A percentile compares a stretch with the other conserved stretches of the same genome.
Evolutionary conservation across 495 filamentous ascomycete species (phyloP).

Genomic region (Cladorrhinum samala): DNA sequence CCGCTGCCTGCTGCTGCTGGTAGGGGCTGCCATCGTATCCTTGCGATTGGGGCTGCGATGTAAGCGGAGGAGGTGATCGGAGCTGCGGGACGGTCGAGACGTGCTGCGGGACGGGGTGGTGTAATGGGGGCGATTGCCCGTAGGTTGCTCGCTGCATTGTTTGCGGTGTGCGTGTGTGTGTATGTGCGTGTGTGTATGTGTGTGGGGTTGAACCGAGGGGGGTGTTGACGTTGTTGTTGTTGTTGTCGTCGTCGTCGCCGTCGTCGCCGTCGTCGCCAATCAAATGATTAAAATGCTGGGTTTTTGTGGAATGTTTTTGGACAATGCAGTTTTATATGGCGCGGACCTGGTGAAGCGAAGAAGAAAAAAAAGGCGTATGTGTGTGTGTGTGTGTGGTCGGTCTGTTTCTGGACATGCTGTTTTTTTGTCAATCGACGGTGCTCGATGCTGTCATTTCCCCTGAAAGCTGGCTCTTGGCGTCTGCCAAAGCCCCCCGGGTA

Average conservation of each 20-base stretch:
- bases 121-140: conserved; percentile 88
- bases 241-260: too few species aligned
- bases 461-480: conserved; percentile 1
- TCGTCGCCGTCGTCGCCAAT: too few species aligned
- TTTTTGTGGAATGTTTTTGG: too few species aligned
- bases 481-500: conserved; percentile 14
- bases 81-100: conserved; percentile 98
- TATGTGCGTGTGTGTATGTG: background rate
- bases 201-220: too few species aligned
- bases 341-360: too few species aligned
- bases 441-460: conserved; percentile 26
- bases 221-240: too few species aligned
- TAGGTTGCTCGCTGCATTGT: conserved; percentile 80
- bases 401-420: conserved; percentile 33
- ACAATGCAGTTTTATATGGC: too few species aligned
- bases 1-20: conserved; percentile 46
- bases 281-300: too few species aligned
- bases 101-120: conserved; percentile 97
- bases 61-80: conserved; percentile 86
- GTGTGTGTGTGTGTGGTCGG: too few species aligned
- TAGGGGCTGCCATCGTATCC: conserved; percentile 74
- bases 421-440: conserved; percentile 27
- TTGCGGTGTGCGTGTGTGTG: background rate
- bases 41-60: conserved; percentile 62
- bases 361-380: too few species aligned